Base-by-base conservation (phyloP, 306 rosid species). In the Aeschynomene evenia region DNA sequence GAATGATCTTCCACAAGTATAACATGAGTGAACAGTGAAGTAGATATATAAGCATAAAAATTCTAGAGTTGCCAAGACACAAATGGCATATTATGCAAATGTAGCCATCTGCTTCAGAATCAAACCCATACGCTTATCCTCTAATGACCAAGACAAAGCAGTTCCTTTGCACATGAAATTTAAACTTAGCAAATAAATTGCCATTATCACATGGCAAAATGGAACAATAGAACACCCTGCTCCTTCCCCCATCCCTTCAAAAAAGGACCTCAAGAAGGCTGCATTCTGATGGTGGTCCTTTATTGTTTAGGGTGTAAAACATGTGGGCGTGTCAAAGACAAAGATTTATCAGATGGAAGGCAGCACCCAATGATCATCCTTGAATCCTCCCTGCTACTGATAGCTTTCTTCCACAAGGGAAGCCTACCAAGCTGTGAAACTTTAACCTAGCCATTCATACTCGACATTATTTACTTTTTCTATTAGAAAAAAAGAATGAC, bases 401-500 rank as follows among this genome's bases (percentile, higher is more conserved):
- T 28, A 23, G 23, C 28, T 42, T 43, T 34, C 9, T 14, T n/a
- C 23, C 8, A 45, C 52, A 57, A 31, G 46, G 11, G 29, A 66
- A 65, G 61, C 50, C 65, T 39, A 60, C 28, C 23, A 18, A 63
- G 34, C 31, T 5, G 9, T 26, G 51, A 59, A 21, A 37, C 63
- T 37, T 42, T 61, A 61, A 7, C 22, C 46, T 20, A 4, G 21
- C 43, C 23, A 3, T 50, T 20, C 29, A 52, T 39, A 28, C 54
- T 43, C 34, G 51, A 74, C 42, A 43, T 66, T 57, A 20, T 50
- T 78, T 64, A n/a, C n/a, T n/a, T n/a, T n/a, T n/a, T n/a, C n/a
- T n/a, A n/a, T n/a, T n/a, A n/a, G n/a, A 24, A 31, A 46, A 45
- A 15, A 43, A 57, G 59, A 48, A 77, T 52, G 45, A 68, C 43